phyloP scores from a whole-genome alignment of 1,139 yeast species.

The Candida sanyaensis region DNA sequence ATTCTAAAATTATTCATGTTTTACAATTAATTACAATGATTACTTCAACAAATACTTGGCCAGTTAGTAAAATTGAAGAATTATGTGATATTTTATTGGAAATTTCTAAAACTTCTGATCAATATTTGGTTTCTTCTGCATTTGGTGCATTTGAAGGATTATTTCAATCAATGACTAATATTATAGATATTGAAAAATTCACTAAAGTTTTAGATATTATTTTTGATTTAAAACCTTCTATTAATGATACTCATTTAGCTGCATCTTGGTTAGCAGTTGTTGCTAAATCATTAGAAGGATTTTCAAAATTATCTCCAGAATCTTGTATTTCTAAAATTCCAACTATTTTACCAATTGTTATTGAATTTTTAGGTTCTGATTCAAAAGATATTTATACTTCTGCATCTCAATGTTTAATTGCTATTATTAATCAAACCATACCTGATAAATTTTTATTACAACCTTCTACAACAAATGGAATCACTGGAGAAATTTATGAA shows the following conservation, averaged over 20 bases:
- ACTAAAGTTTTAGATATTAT: constrained; percentile 67
- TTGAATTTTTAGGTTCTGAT: constrained; percentile 67
- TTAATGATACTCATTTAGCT: constrained; percentile 80
- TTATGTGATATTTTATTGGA: constrained; percentile 77
- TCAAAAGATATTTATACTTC: constrained; percentile 67
- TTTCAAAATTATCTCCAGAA: constrained; percentile 59
- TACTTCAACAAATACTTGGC: constrained; percentile 81
- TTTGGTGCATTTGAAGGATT: constrained; percentile 85
- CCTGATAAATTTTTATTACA: constrained; percentile 58
- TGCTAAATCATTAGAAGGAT: constrained; percentile 81
- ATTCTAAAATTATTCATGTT: constrained; percentile 68
- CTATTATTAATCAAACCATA: constrained; percentile 66
- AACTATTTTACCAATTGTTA: constrained; percentile 55
- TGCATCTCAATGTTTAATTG: constrained; percentile 85
- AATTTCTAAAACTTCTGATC: constrained; percentile 81
- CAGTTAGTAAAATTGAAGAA: constrained; percentile 63
- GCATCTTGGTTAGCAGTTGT: constrained; percentile 96
- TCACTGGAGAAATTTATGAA: constrained; percentile 51
- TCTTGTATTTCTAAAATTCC: constrained; percentile 60
- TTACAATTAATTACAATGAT: constrained; percentile 73
- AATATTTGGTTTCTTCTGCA: constrained; percentile 76
- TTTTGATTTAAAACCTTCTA: constrained; percentile 77
- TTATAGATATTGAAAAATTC: constrained; percentile 63
- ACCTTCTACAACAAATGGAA: constrained; percentile 44
- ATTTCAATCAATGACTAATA: constrained; percentile 72